A percentile compares a stretch with the other conserved stretches of the same genome.
phyloP scores from a whole-genome alignment of 805 yeast genomes.

The Nadsonia fulvescens region DNA sequence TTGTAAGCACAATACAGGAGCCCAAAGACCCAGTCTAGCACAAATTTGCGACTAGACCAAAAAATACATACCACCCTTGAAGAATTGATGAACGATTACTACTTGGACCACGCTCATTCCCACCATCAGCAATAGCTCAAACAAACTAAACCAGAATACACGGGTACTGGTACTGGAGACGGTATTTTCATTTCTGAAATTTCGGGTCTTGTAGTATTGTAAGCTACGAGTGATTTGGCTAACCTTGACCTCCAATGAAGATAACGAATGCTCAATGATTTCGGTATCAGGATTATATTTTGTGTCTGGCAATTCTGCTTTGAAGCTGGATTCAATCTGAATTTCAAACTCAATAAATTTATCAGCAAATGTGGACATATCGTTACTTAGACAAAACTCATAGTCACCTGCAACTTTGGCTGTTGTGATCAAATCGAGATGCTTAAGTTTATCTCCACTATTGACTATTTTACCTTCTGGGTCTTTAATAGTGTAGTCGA shows the following conservation, averaged over 20 bases:
- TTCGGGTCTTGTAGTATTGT: constrained; percentile 76
- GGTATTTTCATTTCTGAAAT: constrained; percentile 76
- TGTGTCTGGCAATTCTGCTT: constrained; percentile 39
- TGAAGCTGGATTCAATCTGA: constrained; percentile 25
- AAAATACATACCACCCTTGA: too few relatives aligned
- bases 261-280: constrained; percentile 15
- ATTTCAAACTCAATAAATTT: constrained; percentile 74
- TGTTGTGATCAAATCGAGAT: constrained; percentile 58
- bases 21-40: too few relatives aligned
- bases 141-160: constrained; percentile 54
- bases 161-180: constrained; percentile 64
- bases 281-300: constrained; percentile 14
- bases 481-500: constrained; percentile 40
- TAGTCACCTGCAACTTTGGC: constrained; percentile 62
- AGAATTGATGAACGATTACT: constrained; percentile 59
- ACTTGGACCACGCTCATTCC: constrained; percentile 65
- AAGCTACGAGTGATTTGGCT: constrained; percentile 21
- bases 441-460: constrained; percentile 43
- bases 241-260: constrained; percentile 14
- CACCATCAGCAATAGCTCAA: constrained; percentile 55
- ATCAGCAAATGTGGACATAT: constrained; percentile 64
- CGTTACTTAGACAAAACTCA: constrained; percentile 69
- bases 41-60: too few relatives aligned
- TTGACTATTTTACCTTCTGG: constrained; percentile 39
- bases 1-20: too few relatives aligned